Percentiles rank a stretch among this genome's conserved stretches.
These are phyloP conservation scores for Diutina neorugosa DNA, from an alignment of 1,139 yeast species.

Conservation along the genomic window DNA sequence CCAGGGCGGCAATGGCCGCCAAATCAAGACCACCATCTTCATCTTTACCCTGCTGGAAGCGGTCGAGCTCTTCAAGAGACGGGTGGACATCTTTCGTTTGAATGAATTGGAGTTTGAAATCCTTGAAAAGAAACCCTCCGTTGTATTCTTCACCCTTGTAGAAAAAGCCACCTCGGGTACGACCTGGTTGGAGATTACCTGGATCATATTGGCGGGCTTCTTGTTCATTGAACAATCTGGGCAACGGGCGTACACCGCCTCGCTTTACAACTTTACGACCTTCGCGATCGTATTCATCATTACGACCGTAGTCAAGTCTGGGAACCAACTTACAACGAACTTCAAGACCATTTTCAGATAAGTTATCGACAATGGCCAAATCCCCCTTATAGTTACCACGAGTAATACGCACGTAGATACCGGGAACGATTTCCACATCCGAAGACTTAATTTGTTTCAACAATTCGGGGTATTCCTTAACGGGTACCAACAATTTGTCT, in stretches of 20 bases:
- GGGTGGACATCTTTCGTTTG: conserved; percentile 83
- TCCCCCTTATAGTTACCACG: conserved; percentile 91
- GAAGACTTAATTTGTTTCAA: conserved; percentile 82
- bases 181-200: conserved; percentile 52
- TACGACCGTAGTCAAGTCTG: conserved; percentile 78
- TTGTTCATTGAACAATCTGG: conserved; percentile 71
- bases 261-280: conserved; percentile 30
- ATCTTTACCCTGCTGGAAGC: conserved; percentile 63
- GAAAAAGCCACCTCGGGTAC: conserved; percentile 63
- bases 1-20: conserved; percentile 71
- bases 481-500: conserved; percentile 77
- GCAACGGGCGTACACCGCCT: conserved; percentile 65
- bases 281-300: conserved; percentile 44
- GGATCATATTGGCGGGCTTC: conserved; percentile 45
- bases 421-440: conserved; percentile 82
- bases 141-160: conserved; percentile 83
- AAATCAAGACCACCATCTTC: conserved; percentile 71
- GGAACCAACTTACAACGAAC: conserved; percentile 89
- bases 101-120: conserved; percentile 71
- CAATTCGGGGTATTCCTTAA: conserved; percentile 88
- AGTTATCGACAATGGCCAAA: conserved; percentile 82
- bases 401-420: conserved; percentile 81
- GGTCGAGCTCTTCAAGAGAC: conserved; percentile 74
- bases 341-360: conserved; percentile 90
- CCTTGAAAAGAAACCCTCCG: conserved; percentile 80